Evolutionary conservation across 345 rosid species (phyloP).

Genomic region (Toxicodendron radicans): DNA sequence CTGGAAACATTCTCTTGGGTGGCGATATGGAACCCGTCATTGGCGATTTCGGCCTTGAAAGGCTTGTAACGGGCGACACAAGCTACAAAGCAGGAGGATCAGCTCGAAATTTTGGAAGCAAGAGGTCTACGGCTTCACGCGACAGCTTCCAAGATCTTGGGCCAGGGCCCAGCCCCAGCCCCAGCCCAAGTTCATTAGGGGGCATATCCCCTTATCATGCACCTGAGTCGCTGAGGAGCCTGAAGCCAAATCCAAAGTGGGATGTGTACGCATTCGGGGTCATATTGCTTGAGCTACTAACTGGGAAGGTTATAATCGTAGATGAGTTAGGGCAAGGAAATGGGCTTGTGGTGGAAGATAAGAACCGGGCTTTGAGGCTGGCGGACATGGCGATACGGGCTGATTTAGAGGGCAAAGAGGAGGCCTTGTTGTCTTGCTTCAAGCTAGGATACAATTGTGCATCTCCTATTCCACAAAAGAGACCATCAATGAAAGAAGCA

Average conservation of each 20-base stretch:
- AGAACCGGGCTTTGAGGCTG: constrained; percentile 59
- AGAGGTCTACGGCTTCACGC: constrained; percentile 54
- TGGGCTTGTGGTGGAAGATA: constrained; percentile 70
- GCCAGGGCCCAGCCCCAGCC: constrained; percentile 66
- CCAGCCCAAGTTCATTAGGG: constrained; percentile 58
- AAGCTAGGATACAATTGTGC: constrained; percentile 82
- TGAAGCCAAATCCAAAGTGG: constrained; percentile 88
- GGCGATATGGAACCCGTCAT: constrained; percentile 74
- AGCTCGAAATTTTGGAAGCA: constrained; percentile 76
- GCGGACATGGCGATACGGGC: constrained; percentile 66
- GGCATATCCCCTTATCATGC: constrained; percentile 72
- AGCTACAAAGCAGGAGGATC: constrained; percentile 67
- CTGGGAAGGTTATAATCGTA: constrained; percentile 66
- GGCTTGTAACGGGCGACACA: constrained; percentile 58
- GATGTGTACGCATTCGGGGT: constrained; percentile 86
- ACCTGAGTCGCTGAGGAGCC: constrained; percentile 78
- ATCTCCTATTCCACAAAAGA: constrained; percentile 76
- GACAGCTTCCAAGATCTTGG: constrained; percentile 62
- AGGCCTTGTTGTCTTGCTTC: constrained; percentile 73
- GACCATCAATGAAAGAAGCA: constrained; percentile 83
- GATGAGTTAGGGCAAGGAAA: constrained; percentile 91
- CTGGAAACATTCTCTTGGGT: constrained; percentile 78
- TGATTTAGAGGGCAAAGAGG: constrained; percentile 86
- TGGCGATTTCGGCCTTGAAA: constrained; percentile 89
- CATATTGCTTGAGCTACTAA: constrained; percentile 70